Evolutionary conservation across 768 basidiomycete species (phyloP), one percentile per base, ranked within the genome.

Genomic region (Naganishia onofrii): DNA sequence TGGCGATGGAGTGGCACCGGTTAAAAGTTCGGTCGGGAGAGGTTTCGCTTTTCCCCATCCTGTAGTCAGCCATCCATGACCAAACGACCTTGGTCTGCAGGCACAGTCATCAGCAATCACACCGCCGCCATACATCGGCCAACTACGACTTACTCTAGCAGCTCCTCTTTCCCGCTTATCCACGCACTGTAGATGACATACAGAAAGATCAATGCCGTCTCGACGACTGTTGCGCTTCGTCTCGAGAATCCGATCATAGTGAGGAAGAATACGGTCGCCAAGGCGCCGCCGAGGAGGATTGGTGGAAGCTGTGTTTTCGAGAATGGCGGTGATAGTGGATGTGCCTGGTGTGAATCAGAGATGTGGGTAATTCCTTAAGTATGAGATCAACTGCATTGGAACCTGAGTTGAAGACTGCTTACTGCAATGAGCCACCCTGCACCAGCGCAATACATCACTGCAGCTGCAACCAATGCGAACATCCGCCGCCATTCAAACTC

Each of bases 231-330:
- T 51, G 93, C 95, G 64, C 91, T 85, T 67, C 92, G 87, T 72
- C 93, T 80, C 9, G 87, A 87, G 80, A 97, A 94, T 7, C 94
- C 94, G 72, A 97, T 95, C 74, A 90, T 84, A 0, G 93, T 93
- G 51, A 96, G 84, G 82, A 96, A 97, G 34, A 95, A 80, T 77
- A 95, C 89, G 12, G 92, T 88, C 0, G 93, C 92, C 69, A 95
- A 82, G 2, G 92, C 91, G 2, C 89, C 89, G 2, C 94, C 94
- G 21, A 97, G 84, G 12, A 97, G 83, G 1, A 93, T 94, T 0
- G 93, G 91, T 12, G 92, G 90, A 36, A 95, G 84, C 10, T 93
- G 90, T 0, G 91, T 90, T 10, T 88, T 86, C 6, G 92, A 89
- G 7, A 90, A 90, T 2, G 88, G 85, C 29, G 92, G 89, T 80